Evolutionary conservation across 495 filamentous ascomycete genomes (phyloP), one percentile per base, ranked within the genome.

Genomic region (Penicillium waksmanii): DNA sequence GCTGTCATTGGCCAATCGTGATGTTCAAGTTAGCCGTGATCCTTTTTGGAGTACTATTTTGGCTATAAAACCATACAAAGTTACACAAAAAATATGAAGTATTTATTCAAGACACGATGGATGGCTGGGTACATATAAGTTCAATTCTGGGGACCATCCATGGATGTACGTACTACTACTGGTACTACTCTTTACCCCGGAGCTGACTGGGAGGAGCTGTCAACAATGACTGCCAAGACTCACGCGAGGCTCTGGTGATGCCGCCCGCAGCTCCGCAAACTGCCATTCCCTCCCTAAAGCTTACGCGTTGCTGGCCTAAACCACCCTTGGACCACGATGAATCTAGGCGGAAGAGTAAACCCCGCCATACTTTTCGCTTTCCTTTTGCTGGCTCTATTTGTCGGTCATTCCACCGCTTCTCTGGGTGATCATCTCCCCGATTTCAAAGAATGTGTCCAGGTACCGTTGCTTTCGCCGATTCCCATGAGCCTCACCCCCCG

Each of bases 401-500:
- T 77, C 46, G 67, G 72, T 15, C 72, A 77, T 36, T 85, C 79
- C 7, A 73, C 75, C 33, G 95, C 93, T 25, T 97, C 93, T 17
- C 65, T 87, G 48, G 95, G 95, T 56, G 95, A 98, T 73, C 84
- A 87, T 50, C 80, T 97, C 46, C 91, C 92, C 12, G 94, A 97
- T 64, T 98, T 98, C 73, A 83, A 79, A 66, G 82, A 91, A 75
- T 98, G 95, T 74, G 87, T 98, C 51, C 69, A 92, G 81, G 94
- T 96, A 83, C 47, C 47, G 15, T 44, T 44, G 42, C 8, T 58
- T 60, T 23, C 7, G 15, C 50, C 53, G 19, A 27, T 17, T 46
- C 17, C 5, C 44, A 23, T 44, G 34, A 56, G 58, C 27, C 48
- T 23, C 25, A 34, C 27, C 5, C 58, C 40, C 44, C 51, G 17